A percentile compares a stretch with the other conserved stretches of the same genome.
Evolutionary conservation across 768 basidiomycete species (phyloP).

Genomic region (Mycena galericulata): DNA sequence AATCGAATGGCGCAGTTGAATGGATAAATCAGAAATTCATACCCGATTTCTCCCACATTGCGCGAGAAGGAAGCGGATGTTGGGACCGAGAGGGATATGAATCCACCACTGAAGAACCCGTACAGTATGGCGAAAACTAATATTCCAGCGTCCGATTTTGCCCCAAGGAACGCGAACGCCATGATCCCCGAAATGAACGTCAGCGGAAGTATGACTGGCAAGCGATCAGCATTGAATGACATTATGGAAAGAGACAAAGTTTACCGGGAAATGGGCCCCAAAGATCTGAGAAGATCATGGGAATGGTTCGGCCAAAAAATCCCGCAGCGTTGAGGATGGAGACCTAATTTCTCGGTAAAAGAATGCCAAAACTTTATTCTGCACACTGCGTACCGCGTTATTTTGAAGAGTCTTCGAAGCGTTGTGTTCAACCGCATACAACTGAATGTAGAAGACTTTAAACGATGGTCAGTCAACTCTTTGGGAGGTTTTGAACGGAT

Average conservation of each 20-base stretch:
- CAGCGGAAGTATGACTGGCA: conserved; percentile 7
- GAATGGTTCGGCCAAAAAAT: conserved; percentile 53
- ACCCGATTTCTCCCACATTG: conserved; percentile 1
- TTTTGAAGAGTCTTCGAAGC: conserved; percentile 54
- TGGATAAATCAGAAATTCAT: background rate
- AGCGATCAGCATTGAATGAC: background rate
- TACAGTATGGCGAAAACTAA: conserved; percentile 1
- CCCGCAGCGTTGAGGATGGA: conserved; percentile 50
- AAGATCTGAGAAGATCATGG: conserved; percentile 49
- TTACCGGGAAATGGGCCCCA: conserved; percentile 13
- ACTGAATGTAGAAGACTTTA: conserved; percentile 61
- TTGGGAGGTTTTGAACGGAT: too few relatives aligned
- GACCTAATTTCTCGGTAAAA: conserved; percentile 35
- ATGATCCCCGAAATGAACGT: conserved; percentile 34
- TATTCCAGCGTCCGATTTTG: background rate
- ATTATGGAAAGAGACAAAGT: too few relatives aligned
- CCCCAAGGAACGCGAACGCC: conserved; percentile 39
- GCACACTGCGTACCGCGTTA: conserved; percentile 53
- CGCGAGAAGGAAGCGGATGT: conserved; percentile 1
- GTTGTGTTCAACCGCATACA: conserved; percentile 56
- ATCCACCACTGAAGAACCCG: background rate
- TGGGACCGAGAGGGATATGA: background rate
- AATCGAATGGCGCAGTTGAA: too few relatives aligned
- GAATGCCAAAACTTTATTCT: too few relatives aligned
- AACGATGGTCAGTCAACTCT: too few relatives aligned